Base-by-base conservation (phyloP, 1,284 basidiomycete species). In the Cryptococcus jaspeensis region DNA sequence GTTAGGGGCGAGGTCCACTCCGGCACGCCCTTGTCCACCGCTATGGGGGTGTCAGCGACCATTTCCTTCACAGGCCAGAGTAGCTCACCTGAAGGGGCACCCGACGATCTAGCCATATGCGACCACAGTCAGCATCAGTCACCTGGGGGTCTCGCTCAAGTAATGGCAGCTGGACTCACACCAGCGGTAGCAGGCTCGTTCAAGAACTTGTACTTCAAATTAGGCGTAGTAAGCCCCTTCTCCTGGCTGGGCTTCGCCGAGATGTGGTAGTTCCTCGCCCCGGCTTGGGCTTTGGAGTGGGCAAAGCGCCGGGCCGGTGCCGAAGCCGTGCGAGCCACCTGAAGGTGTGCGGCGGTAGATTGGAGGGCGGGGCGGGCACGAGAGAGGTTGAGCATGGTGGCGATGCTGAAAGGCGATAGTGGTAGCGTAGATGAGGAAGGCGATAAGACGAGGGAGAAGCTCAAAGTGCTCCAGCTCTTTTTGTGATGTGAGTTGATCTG, bases 1-100 rank as follows among this genome's bases (percentile, higher is more conserved):
- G 66, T 92, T 90, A 5, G 93, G 92, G 39, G 89, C 93, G 65
- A 86, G 82, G 78, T 97, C 93, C n/a, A 96, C 92, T 36, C 93
- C 94, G 25, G 84, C 74, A 75, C 84, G 86, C 16, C 87, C 82
- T 88, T 78, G 78, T 43, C 78, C 78, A 20, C 78, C 78, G 53
- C 77, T 79, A 50, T 23, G 39, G 50, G 13, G 13, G 42, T 18
- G 18, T 23, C 41, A 50, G 39, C 13, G 23, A 38, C 22, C 20
- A 20, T 39, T 22, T 57, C 15, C 22, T 22, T 37, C 13, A 13
- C 35, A 13, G 12, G 16, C 13, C 9, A 38, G 32, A 18, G 41
- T 63, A 79, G 69, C 59, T 49, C 36, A 86, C 85, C 85, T 86
- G 80, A 88, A 88, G 4, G 86, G 87, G 70, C 87, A 88, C 40